Conservation (phyloP, 768 basidiomycete species). For the Russula olivacea region DNA sequence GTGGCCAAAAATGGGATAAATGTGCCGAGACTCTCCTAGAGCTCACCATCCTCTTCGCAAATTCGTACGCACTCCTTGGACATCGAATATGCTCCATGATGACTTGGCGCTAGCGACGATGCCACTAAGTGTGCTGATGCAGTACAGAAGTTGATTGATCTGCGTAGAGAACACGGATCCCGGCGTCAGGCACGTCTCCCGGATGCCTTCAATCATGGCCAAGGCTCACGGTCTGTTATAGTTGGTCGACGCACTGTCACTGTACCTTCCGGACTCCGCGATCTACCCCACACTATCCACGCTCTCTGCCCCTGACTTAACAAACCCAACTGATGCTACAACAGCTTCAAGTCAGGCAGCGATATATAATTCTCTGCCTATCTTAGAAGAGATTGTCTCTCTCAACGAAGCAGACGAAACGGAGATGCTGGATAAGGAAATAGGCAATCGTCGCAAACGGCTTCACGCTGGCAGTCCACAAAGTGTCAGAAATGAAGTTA, state of each 20-base stretch:
- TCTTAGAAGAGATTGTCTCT: conserved; percentile 64
- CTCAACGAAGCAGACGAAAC: conserved; percentile 63
- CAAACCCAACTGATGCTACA: conserved; percentile 60
- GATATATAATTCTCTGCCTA: conserved; percentile 62
- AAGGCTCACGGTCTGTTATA: conserved; percentile 30
- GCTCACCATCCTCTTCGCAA: conserved; percentile 52
- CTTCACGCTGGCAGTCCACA: conserved; percentile 61
- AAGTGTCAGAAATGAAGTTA: conserved; percentile 55
- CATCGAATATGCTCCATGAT: neutral
- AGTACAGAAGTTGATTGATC: conserved; percentile 68
- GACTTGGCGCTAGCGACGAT: conserved; percentile 37
- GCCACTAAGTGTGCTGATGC: conserved; percentile 72
- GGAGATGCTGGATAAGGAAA: conserved; percentile 52
- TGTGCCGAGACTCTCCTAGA: conserved; percentile 48
- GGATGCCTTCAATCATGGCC: neutral
- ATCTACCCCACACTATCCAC: conserved; percentile 54
- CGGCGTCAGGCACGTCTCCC: conserved; percentile 44
- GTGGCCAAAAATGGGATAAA: conserved; percentile 50
- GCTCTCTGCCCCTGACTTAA: conserved; percentile 71
- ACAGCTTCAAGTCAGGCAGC: conserved; percentile 53
- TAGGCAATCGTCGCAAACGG: conserved; percentile 71
- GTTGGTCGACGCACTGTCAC: conserved; percentile 60
- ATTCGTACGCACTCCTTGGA: conserved; percentile 41
- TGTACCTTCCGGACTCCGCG: conserved; percentile 70
- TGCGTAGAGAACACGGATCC: conserved; percentile 56